Evolutionary conservation across 495 filamentous ascomycete genomes (phyloP).

Genomic region (Penicillium steckii): DNA sequence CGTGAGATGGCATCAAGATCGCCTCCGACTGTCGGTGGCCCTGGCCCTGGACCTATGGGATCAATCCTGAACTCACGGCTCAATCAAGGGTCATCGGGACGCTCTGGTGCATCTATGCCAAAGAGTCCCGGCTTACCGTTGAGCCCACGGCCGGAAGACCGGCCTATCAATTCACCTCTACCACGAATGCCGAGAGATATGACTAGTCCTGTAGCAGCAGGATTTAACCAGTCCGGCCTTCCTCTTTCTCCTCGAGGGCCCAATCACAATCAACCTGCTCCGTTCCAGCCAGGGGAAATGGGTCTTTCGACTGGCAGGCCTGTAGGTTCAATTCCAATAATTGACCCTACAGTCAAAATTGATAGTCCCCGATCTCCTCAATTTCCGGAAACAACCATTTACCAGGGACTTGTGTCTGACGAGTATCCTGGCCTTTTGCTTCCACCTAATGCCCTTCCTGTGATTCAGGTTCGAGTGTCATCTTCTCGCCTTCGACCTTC

Average conservation of each 20-base stretch:
- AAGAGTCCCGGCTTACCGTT: constrained; percentile 85
- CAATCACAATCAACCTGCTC: constrained; percentile 62
- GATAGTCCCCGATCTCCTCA: constrained; percentile 33
- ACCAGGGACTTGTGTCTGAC: constrained; percentile 71
- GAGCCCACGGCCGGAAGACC: constrained; percentile 83
- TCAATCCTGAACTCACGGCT: constrained; percentile 35
- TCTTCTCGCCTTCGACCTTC: constrained; percentile 94
- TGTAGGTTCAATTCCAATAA: constrained; percentile 32
- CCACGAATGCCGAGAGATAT: constrained; percentile 61
- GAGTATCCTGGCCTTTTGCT: constrained; percentile 81
- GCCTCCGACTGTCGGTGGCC: constrained; percentile 24
- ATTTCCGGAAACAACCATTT: constrained; percentile 39
- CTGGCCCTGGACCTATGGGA: constrained; percentile 34
- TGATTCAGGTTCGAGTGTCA: constrained; percentile 79
- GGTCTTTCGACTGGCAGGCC: constrained; percentile 6
- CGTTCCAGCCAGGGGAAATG: constrained; percentile 48
- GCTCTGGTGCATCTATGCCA: constrained; percentile 51
- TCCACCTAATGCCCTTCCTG: constrained; percentile 87
- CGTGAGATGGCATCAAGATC: constrained; percentile 28
- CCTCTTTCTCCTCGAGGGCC: constrained; percentile 73
- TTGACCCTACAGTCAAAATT: constrained; percentile 39
- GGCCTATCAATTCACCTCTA: constrained; percentile 68
- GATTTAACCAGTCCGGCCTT: constrained; percentile 52
- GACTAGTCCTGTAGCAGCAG: constrained; percentile 52
- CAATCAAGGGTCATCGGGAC: constrained; percentile 22